These are phyloP conservation scores for Aurinia saxatilis DNA, from an alignment of 345 rosid genomes.

Conservation along the genomic window DNA sequence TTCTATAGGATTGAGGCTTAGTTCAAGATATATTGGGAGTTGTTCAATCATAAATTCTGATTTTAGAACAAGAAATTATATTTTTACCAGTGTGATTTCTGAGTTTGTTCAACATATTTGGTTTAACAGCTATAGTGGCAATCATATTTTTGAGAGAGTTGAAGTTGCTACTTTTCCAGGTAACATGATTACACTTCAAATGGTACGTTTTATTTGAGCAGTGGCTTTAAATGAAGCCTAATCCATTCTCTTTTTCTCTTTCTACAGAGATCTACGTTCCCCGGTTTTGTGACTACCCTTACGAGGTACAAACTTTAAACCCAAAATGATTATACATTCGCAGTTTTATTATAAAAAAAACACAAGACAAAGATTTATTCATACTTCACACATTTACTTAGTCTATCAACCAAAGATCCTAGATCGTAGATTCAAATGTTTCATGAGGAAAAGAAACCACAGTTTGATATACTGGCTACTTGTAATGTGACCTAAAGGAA, in stretches of 20 bases:
- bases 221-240: not conserved
- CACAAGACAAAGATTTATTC: not conserved
- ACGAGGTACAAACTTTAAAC: slow-evolving; percentile 42
- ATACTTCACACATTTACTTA: not conserved
- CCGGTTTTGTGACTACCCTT: slow-evolving; percentile 33
- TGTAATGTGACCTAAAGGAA: not conserved
- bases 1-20: not conserved
- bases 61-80: not conserved
- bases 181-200: slow-evolving; percentile 9
- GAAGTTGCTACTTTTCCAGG: slow-evolving; percentile 44
- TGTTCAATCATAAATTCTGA: not conserved
- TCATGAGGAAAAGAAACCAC: not conserved
- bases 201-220: not conserved
- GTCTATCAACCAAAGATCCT: not conserved
- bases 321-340: not conserved
- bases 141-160: slow-evolving; percentile 65
- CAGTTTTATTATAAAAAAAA: not conserved
- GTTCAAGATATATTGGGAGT: not conserved
- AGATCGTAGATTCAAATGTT: not conserved
- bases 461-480: not conserved
- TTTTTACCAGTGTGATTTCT: not conserved
- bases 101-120: not conserved
- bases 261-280: slow-evolving; percentile 45
- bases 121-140: slow-evolving; percentile 61
- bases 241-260: not conserved